These are phyloP conservation scores for Leishmania lainsoni DNA, from an alignment of 208 protist genomes.

Conservation along the genomic window DNA sequence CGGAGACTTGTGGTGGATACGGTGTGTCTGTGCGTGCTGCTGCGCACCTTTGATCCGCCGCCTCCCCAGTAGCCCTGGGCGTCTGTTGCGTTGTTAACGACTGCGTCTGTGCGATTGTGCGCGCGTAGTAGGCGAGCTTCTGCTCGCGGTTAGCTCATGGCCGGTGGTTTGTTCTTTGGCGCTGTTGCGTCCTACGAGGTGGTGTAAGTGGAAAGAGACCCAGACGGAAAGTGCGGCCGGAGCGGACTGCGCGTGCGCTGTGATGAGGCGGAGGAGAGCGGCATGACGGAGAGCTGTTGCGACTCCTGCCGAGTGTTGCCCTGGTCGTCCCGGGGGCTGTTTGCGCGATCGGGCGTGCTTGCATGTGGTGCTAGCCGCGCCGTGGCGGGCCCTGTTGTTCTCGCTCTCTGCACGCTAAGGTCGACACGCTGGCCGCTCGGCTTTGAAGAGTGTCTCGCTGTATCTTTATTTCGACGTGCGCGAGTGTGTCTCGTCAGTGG, in stretches of 20 bases:
- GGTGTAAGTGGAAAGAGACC: neutral
- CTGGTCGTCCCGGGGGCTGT: neutral
- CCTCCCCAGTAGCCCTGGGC: neutral
- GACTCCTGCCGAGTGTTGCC: neutral
- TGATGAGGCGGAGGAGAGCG: neutral
- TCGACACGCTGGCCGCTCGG: neutral
- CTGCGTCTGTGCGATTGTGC: neutral
- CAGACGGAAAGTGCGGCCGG: neutral
- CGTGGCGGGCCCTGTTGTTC: neutral
- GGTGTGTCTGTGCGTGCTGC: neutral
- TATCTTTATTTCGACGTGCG: neutral
- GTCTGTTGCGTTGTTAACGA: neutral
- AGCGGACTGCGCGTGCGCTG: neutral
- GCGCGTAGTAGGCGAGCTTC: neutral
- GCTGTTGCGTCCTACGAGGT: neutral
- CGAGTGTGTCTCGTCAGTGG: neutral
- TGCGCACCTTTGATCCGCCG: neutral
- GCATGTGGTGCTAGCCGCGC: neutral
- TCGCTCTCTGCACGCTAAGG: neutral
- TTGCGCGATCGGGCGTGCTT: neutral
- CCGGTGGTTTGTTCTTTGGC: neutral
- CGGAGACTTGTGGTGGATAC: neutral
- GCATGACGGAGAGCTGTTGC: neutral
- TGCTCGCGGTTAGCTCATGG: neutral
- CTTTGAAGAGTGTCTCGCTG: neutral